Conservation (phyloP, 495 filamentous ascomycete species). For the Penicillium longicatenatum region DNA sequence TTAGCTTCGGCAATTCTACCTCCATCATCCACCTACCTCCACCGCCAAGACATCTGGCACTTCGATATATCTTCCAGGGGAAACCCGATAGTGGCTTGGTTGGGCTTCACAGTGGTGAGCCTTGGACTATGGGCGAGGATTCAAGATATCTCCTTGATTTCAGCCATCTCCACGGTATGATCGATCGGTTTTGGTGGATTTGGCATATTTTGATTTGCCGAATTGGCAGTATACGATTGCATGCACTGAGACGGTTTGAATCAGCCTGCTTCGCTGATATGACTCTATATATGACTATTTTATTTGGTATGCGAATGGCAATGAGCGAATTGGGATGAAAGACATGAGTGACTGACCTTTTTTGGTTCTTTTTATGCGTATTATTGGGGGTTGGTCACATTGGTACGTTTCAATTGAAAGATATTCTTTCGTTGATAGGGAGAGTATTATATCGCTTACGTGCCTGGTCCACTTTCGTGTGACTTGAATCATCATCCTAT, state of each 20-base stretch:
- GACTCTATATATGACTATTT: constrained; percentile 48
- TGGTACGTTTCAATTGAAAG: no score
- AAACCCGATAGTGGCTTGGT: constrained; percentile 49
- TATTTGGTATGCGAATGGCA: constrained; percentile 39
- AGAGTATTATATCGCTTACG: neutral
- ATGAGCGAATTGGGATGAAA: constrained; percentile 27
- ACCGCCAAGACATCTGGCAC: constrained; percentile 45
- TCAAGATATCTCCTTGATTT: no score
- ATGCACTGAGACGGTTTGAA: constrained; percentile 61
- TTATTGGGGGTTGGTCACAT: neutral
- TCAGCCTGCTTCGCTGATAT: constrained; percentile 46
- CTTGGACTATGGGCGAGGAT: constrained; percentile 62
- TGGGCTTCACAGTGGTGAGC: constrained; percentile 63
- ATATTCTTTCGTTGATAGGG: no score
- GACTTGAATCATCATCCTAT: neutral
- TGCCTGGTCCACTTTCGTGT: neutral
- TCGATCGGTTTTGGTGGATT: constrained; percentile 69
- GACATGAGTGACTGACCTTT: no score
- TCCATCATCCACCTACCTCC: constrained; percentile 44
- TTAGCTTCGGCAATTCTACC: constrained; percentile 50
- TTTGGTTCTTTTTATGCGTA: neutral
- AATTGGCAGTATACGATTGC: constrained; percentile 47
- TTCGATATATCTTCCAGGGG: constrained; percentile 58
- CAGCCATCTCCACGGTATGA: constrained; percentile 66
- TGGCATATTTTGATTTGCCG: constrained; percentile 63